Evolutionary conservation across 768 basidiomycete genomes (phyloP), one percentile per base, ranked within the genome.

Genomic region (Agaricus subrufescens): DNA sequence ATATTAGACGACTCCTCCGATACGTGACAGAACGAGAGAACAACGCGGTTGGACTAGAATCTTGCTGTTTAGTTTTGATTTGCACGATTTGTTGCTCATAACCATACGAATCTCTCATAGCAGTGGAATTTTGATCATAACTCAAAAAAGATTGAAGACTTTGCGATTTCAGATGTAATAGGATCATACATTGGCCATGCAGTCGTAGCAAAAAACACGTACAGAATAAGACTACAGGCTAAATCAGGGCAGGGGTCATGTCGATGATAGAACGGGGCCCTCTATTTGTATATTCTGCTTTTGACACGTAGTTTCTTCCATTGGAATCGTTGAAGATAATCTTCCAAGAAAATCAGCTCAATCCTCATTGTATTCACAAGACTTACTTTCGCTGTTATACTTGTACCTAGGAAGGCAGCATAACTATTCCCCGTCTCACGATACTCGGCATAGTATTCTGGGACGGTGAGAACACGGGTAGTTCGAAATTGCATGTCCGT

Each of bases 371-470:
- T 34, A 25, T 19, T 15, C 31, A 26, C 4, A 30, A 37, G 11
- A 60, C 69, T 46, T 51, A 90, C 92, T 77, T 94, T 94, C 5
- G 90, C 92, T n/a, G 86, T 80, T 59, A 94, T 91, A 61, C 86
- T 87, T 15, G 84, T 77, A 1, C 92, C 92, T 55, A 94, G 71
- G 74, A 93, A 94, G 10, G 87, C 84, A 3, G 90, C 87, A 39
- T 86, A 74, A 1, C 87, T 87, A 52, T 92, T 90, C 2, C 91
- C 92, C 44, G 84, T 89, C 49, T 93, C 90, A 55, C 91, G 77
- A 64, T 90, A 97, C 67, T 95, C 92, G 7, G 89, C 86, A 66
- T 93, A 97, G 69, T 94, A 95, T 31, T 95, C 93, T 0, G 94
- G 93, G 7, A 94, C 80, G 37, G 73, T 79, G 49, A 91, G 66